Conservation (phyloP, 2,329 filamentous ascomycete species). For the Trichoderma oligosporum region DNA sequence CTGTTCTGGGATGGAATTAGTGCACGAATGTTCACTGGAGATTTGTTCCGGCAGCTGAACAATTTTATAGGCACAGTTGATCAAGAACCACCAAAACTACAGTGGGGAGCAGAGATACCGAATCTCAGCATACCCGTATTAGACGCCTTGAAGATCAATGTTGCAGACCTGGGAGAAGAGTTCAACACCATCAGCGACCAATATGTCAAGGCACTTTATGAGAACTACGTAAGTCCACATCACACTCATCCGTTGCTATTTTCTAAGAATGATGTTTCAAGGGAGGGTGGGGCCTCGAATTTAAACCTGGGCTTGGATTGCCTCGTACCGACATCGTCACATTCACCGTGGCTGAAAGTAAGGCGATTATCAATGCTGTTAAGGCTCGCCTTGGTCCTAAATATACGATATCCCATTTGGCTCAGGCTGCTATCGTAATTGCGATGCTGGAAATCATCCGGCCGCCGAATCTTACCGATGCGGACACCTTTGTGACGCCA, state of each 20-base stretch:
- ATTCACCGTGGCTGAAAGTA: constrained; percentile 1
- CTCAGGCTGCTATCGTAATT: constrained; percentile 11
- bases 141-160: background rate
- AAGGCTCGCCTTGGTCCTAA: constrained; percentile 15
- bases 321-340: constrained; percentile 8
- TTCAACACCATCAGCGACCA: background rate
- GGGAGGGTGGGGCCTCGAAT: background rate
- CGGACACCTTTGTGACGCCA: background rate
- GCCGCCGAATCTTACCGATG: background rate
- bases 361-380: constrained; percentile 8
- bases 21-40: constrained; percentile 6
- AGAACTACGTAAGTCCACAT: background rate
- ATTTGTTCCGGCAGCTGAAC: constrained; percentile 1
- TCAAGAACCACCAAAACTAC: background rate
- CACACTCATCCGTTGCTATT: background rate
- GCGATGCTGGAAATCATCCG: constrained; percentile 5
- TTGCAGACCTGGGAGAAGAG: background rate
- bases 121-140: background rate
- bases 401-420: constrained; percentile 16
- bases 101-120: background rate
- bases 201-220: background rate
- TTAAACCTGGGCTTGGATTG: background rate
- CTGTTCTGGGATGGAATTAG: constrained; percentile 18
- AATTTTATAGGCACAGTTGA: background rate
- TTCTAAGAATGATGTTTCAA: background rate